Evolutionary conservation across 2,329 filamentous ascomycete species (phyloP).

Genomic region (Arthroderma sp.): DNA sequence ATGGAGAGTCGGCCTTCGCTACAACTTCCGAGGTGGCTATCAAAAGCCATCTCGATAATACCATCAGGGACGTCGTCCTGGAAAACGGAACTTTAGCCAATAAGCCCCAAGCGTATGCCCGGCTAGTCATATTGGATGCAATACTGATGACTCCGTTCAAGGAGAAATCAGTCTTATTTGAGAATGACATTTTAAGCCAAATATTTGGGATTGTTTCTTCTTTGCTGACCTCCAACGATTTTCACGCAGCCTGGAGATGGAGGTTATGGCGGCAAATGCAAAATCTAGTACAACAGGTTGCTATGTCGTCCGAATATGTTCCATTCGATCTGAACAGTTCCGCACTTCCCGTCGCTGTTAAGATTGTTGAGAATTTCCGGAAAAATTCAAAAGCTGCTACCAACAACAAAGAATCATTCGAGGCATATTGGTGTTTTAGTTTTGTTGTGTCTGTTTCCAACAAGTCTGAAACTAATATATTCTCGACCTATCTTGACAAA

Average conservation of each 20-base stretch:
- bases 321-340: conserved; percentile 13
- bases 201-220: conserved; percentile 4
- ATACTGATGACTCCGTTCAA: conserved; percentile 18
- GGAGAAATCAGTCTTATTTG: conserved; percentile 9
- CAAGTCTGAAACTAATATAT: conserved; percentile 12
- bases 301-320: conserved; percentile 13
- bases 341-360: conserved; percentile 18
- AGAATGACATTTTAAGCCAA: neutral
- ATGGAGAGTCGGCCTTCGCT: conserved; percentile 21
- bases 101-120: conserved; percentile 20
- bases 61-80: neutral
- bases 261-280: conserved; percentile 27
- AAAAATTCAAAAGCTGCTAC: conserved; percentile 12
- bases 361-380: conserved; percentile 19
- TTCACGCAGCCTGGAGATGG: conserved; percentile 26
- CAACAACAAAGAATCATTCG: conserved; percentile 15
- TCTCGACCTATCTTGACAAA: conserved; percentile 13
- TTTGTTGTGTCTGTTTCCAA: conserved; percentile 18
- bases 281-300: conserved; percentile 20
- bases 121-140: conserved; percentile 25
- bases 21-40: conserved; percentile 19
- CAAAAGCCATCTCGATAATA: conserved; percentile 17
- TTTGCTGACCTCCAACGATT: conserved; percentile 19
- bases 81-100: neutral
- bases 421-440: conserved; percentile 26